phyloP scores from a whole-genome alignment of 176 grass and related monocot species.

The Aegilops sharonensis region DNA sequence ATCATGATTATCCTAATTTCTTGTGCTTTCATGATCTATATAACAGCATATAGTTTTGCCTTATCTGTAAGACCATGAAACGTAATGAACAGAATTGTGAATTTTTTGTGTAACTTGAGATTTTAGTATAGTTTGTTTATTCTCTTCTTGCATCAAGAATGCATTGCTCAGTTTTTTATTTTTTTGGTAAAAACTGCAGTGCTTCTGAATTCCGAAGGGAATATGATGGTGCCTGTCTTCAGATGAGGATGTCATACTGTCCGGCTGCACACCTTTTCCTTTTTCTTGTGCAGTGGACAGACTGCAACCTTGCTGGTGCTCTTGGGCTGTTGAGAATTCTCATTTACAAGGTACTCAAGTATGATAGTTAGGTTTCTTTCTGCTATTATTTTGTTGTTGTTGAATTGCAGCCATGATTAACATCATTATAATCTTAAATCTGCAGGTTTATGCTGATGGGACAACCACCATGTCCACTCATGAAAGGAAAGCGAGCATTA shows the following conservation, averaged over 20 bases:
- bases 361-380: background rate
- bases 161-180: background rate
- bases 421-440: background rate
- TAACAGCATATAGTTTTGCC: background rate
- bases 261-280: constrained; percentile 88
- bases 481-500: constrained; percentile 90
- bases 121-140: background rate
- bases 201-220: constrained; percentile 83
- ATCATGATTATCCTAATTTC: background rate
- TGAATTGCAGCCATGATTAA: background rate
- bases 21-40: background rate
- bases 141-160: background rate
- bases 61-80: background rate
- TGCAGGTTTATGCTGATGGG: constrained; percentile 85
- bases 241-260: constrained; percentile 93
- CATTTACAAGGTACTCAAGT: constrained; percentile 68
- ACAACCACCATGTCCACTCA: constrained; percentile 92
- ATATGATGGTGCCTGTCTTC: constrained; percentile 84
- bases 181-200: constrained; percentile 39
- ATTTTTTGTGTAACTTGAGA: background rate
- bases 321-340: constrained; percentile 86
- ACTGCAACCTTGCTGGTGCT: constrained; percentile 81
- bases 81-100: background rate
- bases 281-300: constrained; percentile 86
- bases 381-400: constrained; percentile 11